These are phyloP conservation scores for Fusarium burgessii DNA, from an alignment of 2,329 filamentous ascomycete species.

Conservation along the genomic window DNA sequence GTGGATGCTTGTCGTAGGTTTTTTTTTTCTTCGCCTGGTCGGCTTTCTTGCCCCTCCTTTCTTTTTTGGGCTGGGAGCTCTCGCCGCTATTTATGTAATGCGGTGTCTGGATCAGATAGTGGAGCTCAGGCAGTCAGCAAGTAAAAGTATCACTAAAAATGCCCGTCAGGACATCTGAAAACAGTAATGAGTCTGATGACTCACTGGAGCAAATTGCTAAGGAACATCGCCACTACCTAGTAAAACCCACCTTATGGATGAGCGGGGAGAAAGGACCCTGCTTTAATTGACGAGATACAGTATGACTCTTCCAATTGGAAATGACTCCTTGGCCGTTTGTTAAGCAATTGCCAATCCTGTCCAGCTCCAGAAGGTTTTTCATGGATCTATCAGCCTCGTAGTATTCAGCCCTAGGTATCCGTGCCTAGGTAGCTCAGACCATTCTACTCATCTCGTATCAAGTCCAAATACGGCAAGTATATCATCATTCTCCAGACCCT, in stretches of 20 bases:
- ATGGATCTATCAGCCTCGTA: background rate
- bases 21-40: conserved; percentile 31
- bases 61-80: conserved; percentile 27
- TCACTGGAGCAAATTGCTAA: conserved; percentile 6
- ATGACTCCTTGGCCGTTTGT: conserved; percentile 20
- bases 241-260: background rate
- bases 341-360: background rate
- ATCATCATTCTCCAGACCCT: background rate
- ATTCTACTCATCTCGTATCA: conserved; percentile 42
- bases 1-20: conserved; percentile 31
- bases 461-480: conserved; percentile 35
- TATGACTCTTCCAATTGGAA: conserved; percentile 14
- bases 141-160: background rate
- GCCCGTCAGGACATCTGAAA: background rate
- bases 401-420: conserved; percentile 8
- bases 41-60: background rate
- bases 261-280: conserved; percentile 1
- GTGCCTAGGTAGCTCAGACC: background rate
- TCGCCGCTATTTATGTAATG: conserved; percentile 44
- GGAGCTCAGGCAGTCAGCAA: conserved; percentile 11
- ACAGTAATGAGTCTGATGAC: conserved; percentile 20
- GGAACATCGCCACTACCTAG: conserved; percentile 13
- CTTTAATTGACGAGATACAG: background rate
- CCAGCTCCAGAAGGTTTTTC: background rate
- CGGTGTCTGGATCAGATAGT: conserved; percentile 3